Evolutionary conservation across 75 land plant species (phyloP).

Genomic region (Picea glauca): DNA sequence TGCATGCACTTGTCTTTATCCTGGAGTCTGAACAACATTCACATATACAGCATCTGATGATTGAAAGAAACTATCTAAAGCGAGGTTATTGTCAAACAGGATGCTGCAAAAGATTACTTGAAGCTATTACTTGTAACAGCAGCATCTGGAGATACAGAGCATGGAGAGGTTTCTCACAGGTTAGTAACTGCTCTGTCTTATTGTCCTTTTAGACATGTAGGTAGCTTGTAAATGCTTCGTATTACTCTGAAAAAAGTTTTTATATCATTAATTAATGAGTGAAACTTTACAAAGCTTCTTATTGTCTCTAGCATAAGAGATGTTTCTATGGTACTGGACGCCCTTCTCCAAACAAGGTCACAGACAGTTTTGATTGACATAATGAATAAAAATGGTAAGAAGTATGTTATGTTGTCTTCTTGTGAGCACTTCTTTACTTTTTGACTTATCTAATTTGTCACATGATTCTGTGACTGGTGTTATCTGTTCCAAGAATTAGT

Average conservation of each 20-base stretch:
- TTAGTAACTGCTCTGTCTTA: slow-evolving; percentile 11
- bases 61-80: slow-evolving; percentile 10
- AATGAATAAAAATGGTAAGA: slow-evolving; percentile 79
- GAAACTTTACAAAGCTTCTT: not conserved
- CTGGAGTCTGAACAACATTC: not conserved
- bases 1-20: not conserved
- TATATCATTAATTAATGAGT: not conserved
- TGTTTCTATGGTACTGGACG: slow-evolving; percentile 91
- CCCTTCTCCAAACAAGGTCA: slow-evolving; percentile 75
- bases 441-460: not conserved
- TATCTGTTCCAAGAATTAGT: not conserved
- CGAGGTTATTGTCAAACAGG: slow-evolving; percentile 35
- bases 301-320: slow-evolving; percentile 59
- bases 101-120: slow-evolving; percentile 74
- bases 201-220: slow-evolving; percentile 2
- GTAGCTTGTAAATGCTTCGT: not conserved
- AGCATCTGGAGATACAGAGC: slow-evolving; percentile 58
- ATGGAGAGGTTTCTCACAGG: slow-evolving; percentile 74
- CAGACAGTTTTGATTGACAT: slow-evolving; percentile 69
- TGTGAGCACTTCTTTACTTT: not conserved
- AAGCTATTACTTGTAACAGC: slow-evolving; percentile 86
- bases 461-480: not conserved
- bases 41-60: not conserved
- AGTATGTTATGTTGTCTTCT: not conserved
- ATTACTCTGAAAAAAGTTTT: not conserved